Evolutionary conservation across 495 filamentous ascomycete species (phyloP).

Genomic region (Penicillium nucicola): DNA sequence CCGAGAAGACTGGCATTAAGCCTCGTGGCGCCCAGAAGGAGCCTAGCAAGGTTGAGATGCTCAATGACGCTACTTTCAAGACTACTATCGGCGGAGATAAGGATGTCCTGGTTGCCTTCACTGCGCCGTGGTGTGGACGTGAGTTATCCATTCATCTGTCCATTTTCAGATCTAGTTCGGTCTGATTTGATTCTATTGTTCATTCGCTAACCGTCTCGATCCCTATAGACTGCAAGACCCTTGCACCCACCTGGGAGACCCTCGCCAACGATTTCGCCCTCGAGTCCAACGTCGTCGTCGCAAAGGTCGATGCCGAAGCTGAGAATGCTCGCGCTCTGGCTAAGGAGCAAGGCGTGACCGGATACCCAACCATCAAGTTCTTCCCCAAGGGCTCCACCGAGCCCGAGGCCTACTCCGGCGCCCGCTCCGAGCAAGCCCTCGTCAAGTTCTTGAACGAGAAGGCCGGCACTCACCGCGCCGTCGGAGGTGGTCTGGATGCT

Average conservation of each 20-base stretch:
- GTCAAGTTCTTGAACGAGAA: constrained; percentile 84
- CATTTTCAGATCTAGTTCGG: background rate
- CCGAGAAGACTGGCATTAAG: constrained; percentile 84
- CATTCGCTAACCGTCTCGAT: background rate
- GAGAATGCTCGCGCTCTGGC: constrained; percentile 77
- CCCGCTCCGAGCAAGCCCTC: constrained; percentile 73
- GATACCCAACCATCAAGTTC: constrained; percentile 97
- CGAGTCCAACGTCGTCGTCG: constrained; percentile 77
- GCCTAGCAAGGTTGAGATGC: constrained; percentile 71
- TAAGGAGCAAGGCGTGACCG: constrained; percentile 70
- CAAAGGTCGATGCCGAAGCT: constrained; percentile 91
- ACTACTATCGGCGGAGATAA: constrained; percentile 76
- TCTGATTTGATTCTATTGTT: constrained; percentile 20
- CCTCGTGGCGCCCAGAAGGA: constrained; percentile 66
- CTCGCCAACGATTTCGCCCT: constrained; percentile 77
- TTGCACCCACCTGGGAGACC: constrained; percentile 88
- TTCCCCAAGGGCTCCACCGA: constrained; percentile 86
- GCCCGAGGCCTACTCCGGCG: constrained; percentile 68
- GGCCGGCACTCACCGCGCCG: constrained; percentile 79
- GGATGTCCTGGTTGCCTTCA: constrained; percentile 93
- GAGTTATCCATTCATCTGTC: constrained; percentile 39
- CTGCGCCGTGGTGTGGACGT: constrained; percentile 97
- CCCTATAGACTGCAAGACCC: constrained; percentile 82
- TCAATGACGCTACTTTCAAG: constrained; percentile 79
- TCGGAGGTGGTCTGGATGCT: constrained; percentile 76